Percentiles rank a stretch among this genome's conserved stretches.
Conservation (phyloP, 768 basidiomycete species). For the Clavaria fumosa region DNA sequence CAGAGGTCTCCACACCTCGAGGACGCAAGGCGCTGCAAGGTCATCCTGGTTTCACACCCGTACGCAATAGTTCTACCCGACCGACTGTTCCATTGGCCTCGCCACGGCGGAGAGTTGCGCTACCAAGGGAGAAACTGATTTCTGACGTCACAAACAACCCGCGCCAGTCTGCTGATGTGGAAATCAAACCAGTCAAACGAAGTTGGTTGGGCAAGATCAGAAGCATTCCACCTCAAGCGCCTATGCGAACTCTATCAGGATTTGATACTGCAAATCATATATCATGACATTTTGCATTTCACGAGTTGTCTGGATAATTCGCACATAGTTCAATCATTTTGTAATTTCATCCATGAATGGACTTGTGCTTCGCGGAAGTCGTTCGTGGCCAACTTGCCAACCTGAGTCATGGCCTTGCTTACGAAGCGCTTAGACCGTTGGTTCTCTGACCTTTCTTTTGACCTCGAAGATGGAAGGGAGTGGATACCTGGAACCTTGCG, state of each 20-base stretch:
- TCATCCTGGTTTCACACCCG: slow-evolving; percentile 61
- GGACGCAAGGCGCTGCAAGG: slow-evolving; percentile 42
- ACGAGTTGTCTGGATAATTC: too few species aligned
- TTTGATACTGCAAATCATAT: slow-evolving; percentile 21
- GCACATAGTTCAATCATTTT: too few species aligned
- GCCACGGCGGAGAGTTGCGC: slow-evolving; percentile 28
- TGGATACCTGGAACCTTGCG: slow-evolving; percentile 41
- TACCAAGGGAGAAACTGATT: slow-evolving; percentile 25
- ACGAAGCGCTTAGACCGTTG: slow-evolving; percentile 21
- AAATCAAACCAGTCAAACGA: slow-evolving; percentile 36
- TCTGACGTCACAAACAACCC: slow-evolving; percentile 60
- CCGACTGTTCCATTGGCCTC: slow-evolving; percentile 28
- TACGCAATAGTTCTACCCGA: slow-evolving; percentile 34
- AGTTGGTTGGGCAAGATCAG: slow-evolving; percentile 65
- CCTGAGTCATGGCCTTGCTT: slow-evolving; percentile 22
- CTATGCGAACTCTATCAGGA: slow-evolving; percentile 11
- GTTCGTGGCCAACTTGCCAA: slow-evolving; percentile 2
- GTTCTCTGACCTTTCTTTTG: slow-evolving; percentile 40
- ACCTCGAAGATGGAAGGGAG: slow-evolving; percentile 37
- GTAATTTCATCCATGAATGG: too few species aligned
- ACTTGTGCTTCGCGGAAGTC: too few species aligned
- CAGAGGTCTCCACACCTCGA: slow-evolving; percentile 38
- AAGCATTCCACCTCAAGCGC: slow-evolving; percentile 24
- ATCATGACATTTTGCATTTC: slow-evolving; percentile 1
- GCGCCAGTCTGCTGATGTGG: slow-evolving; percentile 13